Conservation (phyloP, 2,329 filamentous ascomycete genomes). For the Paracoccidioides brasiliensis region DNA sequence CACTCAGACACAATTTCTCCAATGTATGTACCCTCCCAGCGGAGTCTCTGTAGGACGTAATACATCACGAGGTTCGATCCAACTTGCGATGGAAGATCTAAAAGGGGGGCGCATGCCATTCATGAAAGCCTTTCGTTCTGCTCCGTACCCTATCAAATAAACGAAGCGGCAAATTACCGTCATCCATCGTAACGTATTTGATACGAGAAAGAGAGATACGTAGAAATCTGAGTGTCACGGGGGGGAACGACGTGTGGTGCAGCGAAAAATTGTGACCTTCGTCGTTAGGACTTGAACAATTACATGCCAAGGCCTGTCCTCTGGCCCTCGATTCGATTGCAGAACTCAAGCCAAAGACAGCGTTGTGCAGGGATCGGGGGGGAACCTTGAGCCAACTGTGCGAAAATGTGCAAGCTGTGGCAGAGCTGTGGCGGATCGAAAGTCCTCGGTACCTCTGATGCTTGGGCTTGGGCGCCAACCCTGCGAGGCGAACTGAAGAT, state of each 20-base stretch:
- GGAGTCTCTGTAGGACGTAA: background rate
- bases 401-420: constrained; percentile 4
- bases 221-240: background rate
- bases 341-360: background rate
- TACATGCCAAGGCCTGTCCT: constrained; percentile 16
- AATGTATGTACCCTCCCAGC: background rate
- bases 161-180: background rate
- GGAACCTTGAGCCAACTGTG: constrained; percentile 12
- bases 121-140: background rate
- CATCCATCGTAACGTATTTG: background rate
- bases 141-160: background rate
- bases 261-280: background rate
- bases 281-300: background rate
- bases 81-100: background rate
- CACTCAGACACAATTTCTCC: background rate
- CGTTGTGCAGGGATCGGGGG: constrained; percentile 13
- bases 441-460: background rate
- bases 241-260: background rate
- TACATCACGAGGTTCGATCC: background rate
- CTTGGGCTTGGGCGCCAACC: background rate
- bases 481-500: background rate
- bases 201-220: background rate
- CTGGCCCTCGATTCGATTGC: constrained; percentile 10
- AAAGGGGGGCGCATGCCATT: background rate
- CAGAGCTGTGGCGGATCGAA: background rate